phyloP scores from a whole-genome alignment of 495 filamentous ascomycete species.

The Aspergillus baeticus region DNA sequence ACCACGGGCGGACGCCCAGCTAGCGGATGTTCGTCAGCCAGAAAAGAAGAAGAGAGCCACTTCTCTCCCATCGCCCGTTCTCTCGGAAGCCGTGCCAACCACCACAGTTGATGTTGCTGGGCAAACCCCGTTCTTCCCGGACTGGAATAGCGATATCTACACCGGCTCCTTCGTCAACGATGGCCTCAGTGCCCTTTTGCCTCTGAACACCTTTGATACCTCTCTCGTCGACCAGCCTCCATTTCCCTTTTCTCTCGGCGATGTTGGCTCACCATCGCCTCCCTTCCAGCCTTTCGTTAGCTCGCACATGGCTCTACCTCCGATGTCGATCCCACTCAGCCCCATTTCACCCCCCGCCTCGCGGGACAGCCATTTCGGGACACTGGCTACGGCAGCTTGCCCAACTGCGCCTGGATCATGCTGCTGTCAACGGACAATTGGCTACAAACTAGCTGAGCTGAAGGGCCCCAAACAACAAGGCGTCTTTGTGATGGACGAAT shows the following conservation, averaged over 20 bases:
- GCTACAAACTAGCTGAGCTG: neutral
- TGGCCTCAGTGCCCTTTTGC: neutral
- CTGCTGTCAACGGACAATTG: neutral
- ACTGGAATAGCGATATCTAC: slow-evolving; percentile 1
- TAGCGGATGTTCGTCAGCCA: neutral
- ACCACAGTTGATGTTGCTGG: neutral
- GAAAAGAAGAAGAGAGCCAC: slow-evolving; percentile 2
- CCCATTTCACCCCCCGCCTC: slow-evolving; percentile 1
- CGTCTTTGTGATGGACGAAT: neutral
- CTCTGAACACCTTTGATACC: neutral
- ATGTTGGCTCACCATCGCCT: neutral
- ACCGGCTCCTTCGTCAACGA: neutral
- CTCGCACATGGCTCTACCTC: neutral
- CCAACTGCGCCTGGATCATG: neutral
- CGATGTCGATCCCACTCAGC: neutral
- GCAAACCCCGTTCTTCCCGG: neutral
- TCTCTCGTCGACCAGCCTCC: neutral
- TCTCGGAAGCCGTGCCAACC: neutral
- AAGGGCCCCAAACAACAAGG: neutral
- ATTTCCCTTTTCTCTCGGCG: neutral
- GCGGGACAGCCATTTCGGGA: neutral
- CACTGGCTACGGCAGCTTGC: neutral
- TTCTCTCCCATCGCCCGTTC: neutral
- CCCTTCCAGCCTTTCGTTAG: neutral
- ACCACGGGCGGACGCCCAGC: neutral